A percentile compares a stretch with the other conserved stretches of the same genome.
Evolutionary conservation across 345 rosid species (phyloP).

Genomic region (Eucalyptus sideroxylon): DNA sequence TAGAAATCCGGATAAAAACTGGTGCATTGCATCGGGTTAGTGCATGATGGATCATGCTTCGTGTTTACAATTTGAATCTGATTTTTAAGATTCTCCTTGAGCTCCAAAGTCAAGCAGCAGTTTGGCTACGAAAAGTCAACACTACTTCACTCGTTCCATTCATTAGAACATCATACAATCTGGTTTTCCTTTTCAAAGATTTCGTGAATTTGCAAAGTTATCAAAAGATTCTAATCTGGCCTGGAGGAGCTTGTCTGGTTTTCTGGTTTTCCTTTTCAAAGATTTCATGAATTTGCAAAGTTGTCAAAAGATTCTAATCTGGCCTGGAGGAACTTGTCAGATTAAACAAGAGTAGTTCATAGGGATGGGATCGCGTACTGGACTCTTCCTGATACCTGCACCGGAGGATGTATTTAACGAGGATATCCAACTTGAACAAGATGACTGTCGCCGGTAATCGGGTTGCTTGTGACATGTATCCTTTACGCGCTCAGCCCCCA

Average conservation of each 20-base stretch:
- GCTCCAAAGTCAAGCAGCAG: neutral
- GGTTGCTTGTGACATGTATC: fast-evolving
- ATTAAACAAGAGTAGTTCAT: neutral
- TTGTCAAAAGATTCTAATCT: neutral
- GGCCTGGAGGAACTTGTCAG: neutral
- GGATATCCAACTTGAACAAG: neutral
- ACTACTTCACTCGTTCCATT: neutral
- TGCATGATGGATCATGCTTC: neutral
- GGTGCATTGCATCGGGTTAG: neutral
- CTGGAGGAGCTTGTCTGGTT: neutral
- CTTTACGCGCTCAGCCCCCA: neutral
- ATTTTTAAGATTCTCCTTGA: neutral
- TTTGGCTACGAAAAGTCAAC: neutral
- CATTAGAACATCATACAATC: neutral
- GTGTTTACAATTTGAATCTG: neutral
- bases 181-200: neutral
- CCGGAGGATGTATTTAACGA: neutral
- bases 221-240: neutral
- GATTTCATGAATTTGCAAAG: neutral
- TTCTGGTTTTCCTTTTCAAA: too few species aligned
- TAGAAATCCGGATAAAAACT: neutral
- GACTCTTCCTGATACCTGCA: neutral
- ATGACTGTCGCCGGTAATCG: neutral
- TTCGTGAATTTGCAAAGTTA: neutral
- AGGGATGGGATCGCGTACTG: neutral